phyloP scores from a whole-genome alignment of 352 stramenopile species.

The Phytophthora parvispora region DNA sequence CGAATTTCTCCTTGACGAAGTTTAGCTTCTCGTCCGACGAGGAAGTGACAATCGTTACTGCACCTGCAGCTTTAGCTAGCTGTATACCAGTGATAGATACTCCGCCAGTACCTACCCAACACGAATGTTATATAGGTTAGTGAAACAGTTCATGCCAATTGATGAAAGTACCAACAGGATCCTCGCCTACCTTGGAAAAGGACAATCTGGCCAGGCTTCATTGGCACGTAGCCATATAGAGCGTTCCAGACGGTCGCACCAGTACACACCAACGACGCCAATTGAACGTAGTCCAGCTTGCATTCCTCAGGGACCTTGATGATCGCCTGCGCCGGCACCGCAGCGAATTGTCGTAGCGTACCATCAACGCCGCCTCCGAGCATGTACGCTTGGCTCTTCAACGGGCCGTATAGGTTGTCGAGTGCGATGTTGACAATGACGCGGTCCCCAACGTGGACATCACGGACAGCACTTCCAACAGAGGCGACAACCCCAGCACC shows the following conservation, averaged over 20 bases:
- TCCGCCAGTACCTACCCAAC: constrained; percentile 26
- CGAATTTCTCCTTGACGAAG: constrained; percentile 41
- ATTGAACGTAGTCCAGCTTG: constrained; percentile 32
- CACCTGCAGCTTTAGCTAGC: constrained; percentile 42
- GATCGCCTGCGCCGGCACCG: constrained; percentile 25
- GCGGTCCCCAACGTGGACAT: constrained; percentile 27
- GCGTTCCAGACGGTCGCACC: constrained; percentile 42
- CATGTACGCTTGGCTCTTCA: constrained; percentile 23
- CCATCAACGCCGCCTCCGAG: constrained; percentile 38
- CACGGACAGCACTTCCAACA: constrained; percentile 23
- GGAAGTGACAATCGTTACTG: constrained; percentile 43
- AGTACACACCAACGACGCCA: constrained; percentile 37
- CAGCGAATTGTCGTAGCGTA: constrained; percentile 36
- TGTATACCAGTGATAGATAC: constrained; percentile 41
- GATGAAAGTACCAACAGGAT: too few relatives aligned
- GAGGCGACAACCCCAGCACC: constrained; percentile 25
- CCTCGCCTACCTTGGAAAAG: constrained; percentile 34
- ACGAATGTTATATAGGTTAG: constrained; percentile 3
- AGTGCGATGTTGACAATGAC: constrained; percentile 40
- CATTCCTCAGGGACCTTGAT: constrained; percentile 34
- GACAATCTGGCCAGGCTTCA: constrained; percentile 27
- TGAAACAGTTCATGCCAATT: too few relatives aligned
- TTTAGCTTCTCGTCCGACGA: constrained; percentile 31
- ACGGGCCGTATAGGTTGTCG: constrained; percentile 27
- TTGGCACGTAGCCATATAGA: constrained; percentile 31